Evolutionary conservation across 2,329 filamentous ascomycete species (phyloP), one percentile per base, ranked within the genome.

Genomic region (Botrytis elliptica): DNA sequence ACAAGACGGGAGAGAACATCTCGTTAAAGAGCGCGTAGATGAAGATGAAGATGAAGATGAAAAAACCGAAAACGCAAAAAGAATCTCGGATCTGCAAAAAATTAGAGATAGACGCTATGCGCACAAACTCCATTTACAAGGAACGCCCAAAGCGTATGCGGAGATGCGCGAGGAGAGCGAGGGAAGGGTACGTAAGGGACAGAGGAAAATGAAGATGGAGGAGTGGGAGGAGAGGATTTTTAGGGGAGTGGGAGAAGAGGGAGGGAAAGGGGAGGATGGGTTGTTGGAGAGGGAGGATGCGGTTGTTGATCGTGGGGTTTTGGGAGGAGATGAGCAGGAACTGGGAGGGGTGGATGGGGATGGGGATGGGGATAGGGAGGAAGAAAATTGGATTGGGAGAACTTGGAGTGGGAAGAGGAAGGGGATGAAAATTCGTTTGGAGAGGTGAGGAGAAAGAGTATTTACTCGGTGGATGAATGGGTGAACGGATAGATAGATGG

Each of bases 1-100:
- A 9, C 49, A 33, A n/a, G n/a, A 57, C 10, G 66, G 66, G 22
- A 40, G 12, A 9, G 36, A 1, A 38, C 25, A 16, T 42, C 8
- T 18, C 18, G 2, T 16, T 0, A 14, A 62, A 2, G 7, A 63
- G 0, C 12, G 29, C 6, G 10, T 25, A 2, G 1, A 6, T 20
- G 14, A n/a, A 5, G 5, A n/a, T 18, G 18, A 46, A 22, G 2
- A 20, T 2, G 44, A 46, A 20, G 3, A 55, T 6, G n/a, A 57
- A n/a, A 18, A 29, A 18, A 8, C 14, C n/a, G 52, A 57, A 29
- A n/a, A 4, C 6, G 52, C 52, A 29, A 29, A 49, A 20, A 36
- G 33, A 18, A 64, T 38, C 12, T 20, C 20, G 8, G 42, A 7
- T 8, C 38, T 36, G 36, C 3, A 16, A 2, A 65, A 63, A 40